phyloP scores from a whole-genome alignment of 768 basidiomycete species.

The Multifurca ochricompacta region DNA sequence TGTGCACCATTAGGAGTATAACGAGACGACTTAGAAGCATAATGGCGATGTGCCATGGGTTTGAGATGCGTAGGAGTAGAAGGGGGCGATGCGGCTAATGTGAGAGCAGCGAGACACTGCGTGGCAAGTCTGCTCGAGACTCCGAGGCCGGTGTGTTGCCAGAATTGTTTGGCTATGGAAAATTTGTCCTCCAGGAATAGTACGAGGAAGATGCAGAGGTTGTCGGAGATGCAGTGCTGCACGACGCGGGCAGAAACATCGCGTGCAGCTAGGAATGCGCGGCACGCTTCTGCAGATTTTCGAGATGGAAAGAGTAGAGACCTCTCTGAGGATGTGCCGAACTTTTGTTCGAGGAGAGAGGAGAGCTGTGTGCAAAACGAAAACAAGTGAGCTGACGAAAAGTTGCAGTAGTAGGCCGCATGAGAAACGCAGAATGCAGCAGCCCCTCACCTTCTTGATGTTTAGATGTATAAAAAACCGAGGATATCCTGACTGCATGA shows the following conservation, averaged over 20 bases:
- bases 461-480: slow-evolving; percentile 87
- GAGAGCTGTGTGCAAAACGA: slow-evolving; percentile 51
- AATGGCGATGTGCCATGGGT: slow-evolving; percentile 45
- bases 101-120: slow-evolving; percentile 65
- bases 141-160: slow-evolving; percentile 92
- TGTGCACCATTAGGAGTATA: not conserved
- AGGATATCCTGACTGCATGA: slow-evolving; percentile 88
- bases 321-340: slow-evolving; percentile 59
- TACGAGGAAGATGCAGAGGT: slow-evolving; percentile 65
- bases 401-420: not conserved
- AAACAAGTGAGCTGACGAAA: not conserved
- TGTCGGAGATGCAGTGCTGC: slow-evolving; percentile 51
- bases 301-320: slow-evolving; percentile 77
- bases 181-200: slow-evolving; percentile 60
- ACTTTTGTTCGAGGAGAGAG: slow-evolving; percentile 65
- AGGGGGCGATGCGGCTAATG: slow-evolving; percentile 27
- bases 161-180: slow-evolving; percentile 77
- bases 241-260: slow-evolving; percentile 49
- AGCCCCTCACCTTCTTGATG: slow-evolving; percentile 61
- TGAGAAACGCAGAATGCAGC: too few species aligned
- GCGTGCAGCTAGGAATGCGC: slow-evolving; percentile 57
- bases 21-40: slow-evolving; percentile 35
- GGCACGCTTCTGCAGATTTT: slow-evolving; percentile 64
- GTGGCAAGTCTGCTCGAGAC: slow-evolving; percentile 86
- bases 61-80: not conserved